Evolutionary conservation across 116 monocot genomes (phyloP), one percentile per base, ranked within the genome.

Genomic region (Papilionanthe hybrid): DNA sequence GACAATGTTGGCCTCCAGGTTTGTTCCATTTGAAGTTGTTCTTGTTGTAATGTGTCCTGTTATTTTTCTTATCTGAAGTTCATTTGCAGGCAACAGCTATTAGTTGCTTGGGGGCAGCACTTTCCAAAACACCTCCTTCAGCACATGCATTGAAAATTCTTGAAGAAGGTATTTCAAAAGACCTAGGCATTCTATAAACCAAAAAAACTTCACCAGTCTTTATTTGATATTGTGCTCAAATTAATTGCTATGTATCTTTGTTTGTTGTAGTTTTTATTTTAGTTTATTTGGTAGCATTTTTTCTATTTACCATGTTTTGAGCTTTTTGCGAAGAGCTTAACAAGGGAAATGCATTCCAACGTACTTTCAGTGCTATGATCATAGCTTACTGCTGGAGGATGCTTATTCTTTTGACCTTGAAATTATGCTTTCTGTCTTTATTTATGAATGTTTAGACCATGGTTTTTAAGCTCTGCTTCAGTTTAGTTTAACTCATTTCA

Each of bases 121-220:
- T 94, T 79, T 93, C 91, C 42, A 92, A 77, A 80, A 85, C 90
- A 79, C 93, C 96, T 69, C 91, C 98, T 75, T 93, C 93, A 9
- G 53, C 85, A 53, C 82, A 80, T 81, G 86, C 91, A 44, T 83
- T 85, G 69, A 73, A 81, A 79, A 79, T 94, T 72, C 88, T 98
- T 76, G 83, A 89, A 82, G 82, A 90, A 77, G 85, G 85, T 82
- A 57, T 75, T 69, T 87, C 79, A 29, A 76, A 71, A 15, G 18
- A 17, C 29, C 37, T 18, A 17, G 29, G 18, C 71, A 44, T 73
- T 73, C 17, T 73, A 32, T 32, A n/a, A 20, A 5, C 12, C 60
- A 3, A 69, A 3, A 69, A 32, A 32, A 32, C 8, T 5, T 12
- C 28, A 7, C 15, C 1, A 30, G 37, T 69, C 37, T 13, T 69